These are phyloP conservation scores for Penicillium taxi DNA, from an alignment of 495 filamentous ascomycete genomes.

Conservation along the genomic window DNA sequence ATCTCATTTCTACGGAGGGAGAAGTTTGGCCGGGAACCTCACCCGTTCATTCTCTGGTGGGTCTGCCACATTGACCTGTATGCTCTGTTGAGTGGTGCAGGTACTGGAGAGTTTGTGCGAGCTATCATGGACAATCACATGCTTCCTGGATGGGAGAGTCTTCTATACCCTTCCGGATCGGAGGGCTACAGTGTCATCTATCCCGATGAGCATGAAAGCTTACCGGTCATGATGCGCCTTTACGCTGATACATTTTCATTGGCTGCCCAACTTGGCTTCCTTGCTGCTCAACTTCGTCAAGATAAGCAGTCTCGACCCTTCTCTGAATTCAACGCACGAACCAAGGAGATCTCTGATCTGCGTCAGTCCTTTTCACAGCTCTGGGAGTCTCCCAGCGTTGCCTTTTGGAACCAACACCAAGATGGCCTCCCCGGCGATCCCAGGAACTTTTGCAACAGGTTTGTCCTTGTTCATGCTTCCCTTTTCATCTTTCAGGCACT, in stretches of 20 bases:
- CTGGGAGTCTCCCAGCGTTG: conserved; percentile 35
- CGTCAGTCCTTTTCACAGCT: conserved; percentile 32
- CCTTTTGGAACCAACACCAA: conserved; percentile 30
- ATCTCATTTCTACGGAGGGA: conserved; percentile 42
- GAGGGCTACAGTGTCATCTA: conserved; percentile 28
- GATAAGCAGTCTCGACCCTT: conserved; percentile 14
- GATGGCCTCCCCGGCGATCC: conserved; percentile 29
- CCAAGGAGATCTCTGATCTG: conserved; percentile 22
- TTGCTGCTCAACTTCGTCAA: conserved; percentile 31
- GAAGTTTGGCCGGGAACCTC: conserved; percentile 39
- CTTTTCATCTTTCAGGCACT: neutral
- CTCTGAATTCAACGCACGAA: conserved; percentile 11
- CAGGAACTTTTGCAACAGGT: conserved; percentile 43
- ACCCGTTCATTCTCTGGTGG: conserved; percentile 48
- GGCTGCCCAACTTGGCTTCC: conserved; percentile 33
- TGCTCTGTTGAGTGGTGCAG: conserved; percentile 47
- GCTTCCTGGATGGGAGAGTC: conserved; percentile 32
- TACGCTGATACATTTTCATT: conserved; percentile 38
- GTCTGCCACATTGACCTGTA: conserved; percentile 50
- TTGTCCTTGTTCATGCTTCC: conserved; percentile 7
- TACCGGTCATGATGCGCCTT: conserved; percentile 37
- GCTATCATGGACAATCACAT: conserved; percentile 43
- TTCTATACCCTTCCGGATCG: conserved; percentile 24
- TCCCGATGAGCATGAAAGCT: conserved; percentile 26
- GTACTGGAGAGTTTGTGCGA: conserved; percentile 43